Evolutionary conservation across 805 yeast species (phyloP).

Genomic region (Wickerhamomyces silvicola): DNA sequence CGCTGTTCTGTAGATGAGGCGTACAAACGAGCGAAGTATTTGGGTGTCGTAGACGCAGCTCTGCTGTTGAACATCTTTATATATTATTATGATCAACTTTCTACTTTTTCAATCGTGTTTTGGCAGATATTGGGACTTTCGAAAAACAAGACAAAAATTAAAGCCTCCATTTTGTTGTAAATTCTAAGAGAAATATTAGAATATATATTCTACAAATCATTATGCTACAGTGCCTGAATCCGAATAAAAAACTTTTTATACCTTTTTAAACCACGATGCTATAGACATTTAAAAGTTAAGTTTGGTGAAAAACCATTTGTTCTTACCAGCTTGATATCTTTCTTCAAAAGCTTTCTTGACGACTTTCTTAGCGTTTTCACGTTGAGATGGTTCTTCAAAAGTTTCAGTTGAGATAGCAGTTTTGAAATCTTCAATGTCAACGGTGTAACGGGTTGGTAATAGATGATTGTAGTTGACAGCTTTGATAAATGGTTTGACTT

Average conservation of each 20-base stretch:
- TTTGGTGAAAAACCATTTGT: conserved; percentile 99
- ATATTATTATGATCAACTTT: no score
- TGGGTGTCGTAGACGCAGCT: no score
- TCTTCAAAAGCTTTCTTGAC: conserved; percentile 99
- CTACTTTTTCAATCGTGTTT: no score
- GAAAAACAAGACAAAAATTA: not conserved
- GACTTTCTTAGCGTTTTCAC: conserved; percentile 98
- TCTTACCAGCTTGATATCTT: conserved; percentile 99
- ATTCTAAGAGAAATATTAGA: not conserved
- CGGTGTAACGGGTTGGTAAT: conserved; percentile 99
- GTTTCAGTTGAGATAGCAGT: conserved; percentile 86
- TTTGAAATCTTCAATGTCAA: conserved; percentile 95
- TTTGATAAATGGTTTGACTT: conserved; percentile 98
- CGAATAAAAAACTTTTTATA: conserved; percentile 3
- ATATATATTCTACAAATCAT: no score
- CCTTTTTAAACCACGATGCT: conserved; percentile 7
- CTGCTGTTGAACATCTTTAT: no score
- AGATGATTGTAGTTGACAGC: conserved; percentile 99
- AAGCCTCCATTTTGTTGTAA: not conserved
- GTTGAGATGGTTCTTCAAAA: conserved; percentile 94
- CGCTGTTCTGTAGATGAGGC: no score
- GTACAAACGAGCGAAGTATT: no score
- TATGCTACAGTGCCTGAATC: no score
- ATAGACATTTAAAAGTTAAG: conserved; percentile 64
- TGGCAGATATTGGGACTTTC: no score